Conservation (phyloP, 257 asterid species). For the Solanum bukasovii region DNA sequence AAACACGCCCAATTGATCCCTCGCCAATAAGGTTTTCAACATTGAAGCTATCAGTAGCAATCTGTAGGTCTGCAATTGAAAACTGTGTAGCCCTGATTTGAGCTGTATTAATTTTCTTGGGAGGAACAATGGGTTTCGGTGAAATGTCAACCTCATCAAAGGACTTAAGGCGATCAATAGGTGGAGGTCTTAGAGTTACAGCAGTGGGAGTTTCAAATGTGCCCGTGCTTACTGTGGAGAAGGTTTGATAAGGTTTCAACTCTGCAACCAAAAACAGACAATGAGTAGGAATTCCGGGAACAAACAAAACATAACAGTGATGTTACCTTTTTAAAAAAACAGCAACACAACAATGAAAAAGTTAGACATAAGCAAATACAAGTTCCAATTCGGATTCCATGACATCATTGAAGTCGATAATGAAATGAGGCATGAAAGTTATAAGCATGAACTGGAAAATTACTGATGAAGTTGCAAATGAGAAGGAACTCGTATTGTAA, state of each 20-base stretch:
- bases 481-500: background rate
- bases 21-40: constrained; percentile 82
- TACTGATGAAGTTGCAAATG: background rate
- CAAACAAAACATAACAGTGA: background rate
- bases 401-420: background rate
- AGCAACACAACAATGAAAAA: background rate
- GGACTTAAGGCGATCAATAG: constrained; percentile 61
- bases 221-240: constrained; percentile 31
- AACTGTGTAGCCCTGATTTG: constrained; percentile 51
- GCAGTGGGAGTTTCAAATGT: constrained; percentile 55
- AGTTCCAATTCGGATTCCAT: background rate
- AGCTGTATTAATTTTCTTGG: constrained; percentile 45
- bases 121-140: constrained; percentile 48
- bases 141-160: constrained; percentile 73
- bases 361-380: background rate
- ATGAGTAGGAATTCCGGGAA: background rate
- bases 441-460: background rate
- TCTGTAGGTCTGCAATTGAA: constrained; percentile 87
- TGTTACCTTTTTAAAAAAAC: background rate
- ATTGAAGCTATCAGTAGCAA: constrained; percentile 86
- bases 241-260: constrained; percentile 40
- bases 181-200: constrained; percentile 68
- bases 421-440: background rate
- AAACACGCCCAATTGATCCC: constrained; percentile 83
- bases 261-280: constrained; percentile 27